Evolutionary conservation across 768 basidiomycete species (phyloP).

Genomic region (Coprinellus micaceus): DNA sequence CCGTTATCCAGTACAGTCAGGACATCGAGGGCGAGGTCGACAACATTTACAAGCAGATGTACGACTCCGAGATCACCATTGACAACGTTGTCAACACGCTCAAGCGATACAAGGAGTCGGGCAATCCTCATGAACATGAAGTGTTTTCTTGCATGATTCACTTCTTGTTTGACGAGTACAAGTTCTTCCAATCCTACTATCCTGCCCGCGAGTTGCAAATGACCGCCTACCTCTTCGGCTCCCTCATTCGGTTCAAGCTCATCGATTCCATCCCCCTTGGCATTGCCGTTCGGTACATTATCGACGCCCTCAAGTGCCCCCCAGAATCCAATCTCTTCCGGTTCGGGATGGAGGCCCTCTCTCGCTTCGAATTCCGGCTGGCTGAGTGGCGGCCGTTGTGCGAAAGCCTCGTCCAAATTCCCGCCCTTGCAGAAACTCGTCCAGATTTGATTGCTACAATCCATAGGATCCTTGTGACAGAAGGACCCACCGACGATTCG

Average conservation of each 20-base stretch:
- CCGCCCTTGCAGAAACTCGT: constrained; percentile 79
- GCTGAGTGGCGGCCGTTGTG: constrained; percentile 92
- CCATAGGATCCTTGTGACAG: constrained; percentile 62
- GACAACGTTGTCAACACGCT: constrained; percentile 91
- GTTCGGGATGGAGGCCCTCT: constrained; percentile 89
- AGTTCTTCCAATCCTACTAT: constrained; percentile 96
- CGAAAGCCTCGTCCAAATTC: constrained; percentile 81
- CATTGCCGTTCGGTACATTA: constrained; percentile 94
- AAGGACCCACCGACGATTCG: constrained; percentile 38
- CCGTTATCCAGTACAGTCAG: constrained; percentile 79
- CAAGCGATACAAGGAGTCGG: constrained; percentile 79
- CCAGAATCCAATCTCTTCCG: constrained; percentile 92
- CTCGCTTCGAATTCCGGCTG: constrained; percentile 82
- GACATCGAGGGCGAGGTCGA: constrained; percentile 95
- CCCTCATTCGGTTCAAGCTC: constrained; percentile 89
- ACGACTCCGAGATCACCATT: constrained; percentile 89
- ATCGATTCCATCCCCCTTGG: constrained; percentile 93
- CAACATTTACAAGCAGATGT: constrained; percentile 96
- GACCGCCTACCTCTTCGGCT: constrained; percentile 95
- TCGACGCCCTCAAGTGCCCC: constrained; percentile 88
- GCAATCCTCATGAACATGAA: constrained; percentile 84
- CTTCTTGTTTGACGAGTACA: constrained; percentile 99
- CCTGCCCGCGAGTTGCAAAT: constrained; percentile 91
- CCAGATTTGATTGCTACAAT: constrained; percentile 76
- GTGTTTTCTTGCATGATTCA: constrained; percentile 99